phyloP scores from a whole-genome alignment of 2,329 filamentous ascomycete species.

The Hirsutella minnesotensis region DNA sequence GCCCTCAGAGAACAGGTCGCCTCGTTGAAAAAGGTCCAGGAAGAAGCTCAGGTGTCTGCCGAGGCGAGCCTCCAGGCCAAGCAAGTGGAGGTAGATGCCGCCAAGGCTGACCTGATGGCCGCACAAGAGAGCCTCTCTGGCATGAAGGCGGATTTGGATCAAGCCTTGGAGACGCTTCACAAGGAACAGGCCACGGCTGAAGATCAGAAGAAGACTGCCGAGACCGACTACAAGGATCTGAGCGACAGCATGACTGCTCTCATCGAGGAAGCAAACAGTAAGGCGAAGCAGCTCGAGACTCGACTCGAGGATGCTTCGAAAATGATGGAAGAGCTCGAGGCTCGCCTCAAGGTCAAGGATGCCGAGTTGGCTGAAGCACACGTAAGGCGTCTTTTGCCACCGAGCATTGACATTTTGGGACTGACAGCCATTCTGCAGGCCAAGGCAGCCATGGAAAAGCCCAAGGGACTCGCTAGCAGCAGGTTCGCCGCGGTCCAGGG shows the following conservation, averaged over 20 bases:
- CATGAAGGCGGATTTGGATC: constrained; percentile 30
- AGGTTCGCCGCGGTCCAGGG: constrained; percentile 34
- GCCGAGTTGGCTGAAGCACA: constrained; percentile 51
- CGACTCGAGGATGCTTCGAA: constrained; percentile 33
- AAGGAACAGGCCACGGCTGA: constrained; percentile 38
- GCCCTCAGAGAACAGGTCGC: constrained; percentile 38
- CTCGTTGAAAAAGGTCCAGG: constrained; percentile 32
- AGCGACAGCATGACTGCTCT: constrained; percentile 50
- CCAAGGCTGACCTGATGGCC: constrained; percentile 20
- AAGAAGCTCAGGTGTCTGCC: constrained; percentile 26
- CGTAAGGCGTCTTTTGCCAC: constrained; percentile 21
- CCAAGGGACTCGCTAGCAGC: constrained; percentile 42
- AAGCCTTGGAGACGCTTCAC: constrained; percentile 41
- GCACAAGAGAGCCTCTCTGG: constrained; percentile 20
- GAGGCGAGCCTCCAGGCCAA: constrained; percentile 21
- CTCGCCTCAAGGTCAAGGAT: constrained; percentile 50
- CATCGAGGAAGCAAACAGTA: constrained; percentile 45
- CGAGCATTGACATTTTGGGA: not conserved
- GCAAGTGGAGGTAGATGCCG: constrained; percentile 22
- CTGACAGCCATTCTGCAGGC: constrained; percentile 29
- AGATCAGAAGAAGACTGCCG: constrained; percentile 40
- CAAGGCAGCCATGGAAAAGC: constrained; percentile 27
- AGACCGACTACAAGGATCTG: constrained; percentile 50
- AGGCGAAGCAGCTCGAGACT: constrained; percentile 38
- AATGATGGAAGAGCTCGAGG: constrained; percentile 36